Conservation (phyloP, 73 alveolate species). For the Symbiodinium pilosum region DNA sequence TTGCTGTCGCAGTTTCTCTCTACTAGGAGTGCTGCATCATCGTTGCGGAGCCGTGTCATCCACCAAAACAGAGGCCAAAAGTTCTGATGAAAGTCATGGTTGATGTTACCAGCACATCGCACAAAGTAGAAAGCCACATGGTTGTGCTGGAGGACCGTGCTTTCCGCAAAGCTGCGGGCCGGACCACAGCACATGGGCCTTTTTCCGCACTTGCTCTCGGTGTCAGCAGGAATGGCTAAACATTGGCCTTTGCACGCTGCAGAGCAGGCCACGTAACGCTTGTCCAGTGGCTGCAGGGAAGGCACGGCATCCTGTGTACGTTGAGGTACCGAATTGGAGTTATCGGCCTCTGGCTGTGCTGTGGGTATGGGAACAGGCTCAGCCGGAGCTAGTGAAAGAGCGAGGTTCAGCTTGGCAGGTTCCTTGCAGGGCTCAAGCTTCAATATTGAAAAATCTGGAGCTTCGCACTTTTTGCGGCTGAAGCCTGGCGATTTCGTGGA, state of each 20-base stretch:
- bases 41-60: neutral
- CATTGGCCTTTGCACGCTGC: neutral
- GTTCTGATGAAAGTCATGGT: slow-evolving; percentile 43
- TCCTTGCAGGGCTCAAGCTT: neutral
- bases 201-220: neutral
- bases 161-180: neutral
- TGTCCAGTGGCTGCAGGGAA: slow-evolving; percentile 19
- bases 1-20: neutral
- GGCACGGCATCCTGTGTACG: neutral
- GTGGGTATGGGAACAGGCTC: neutral
- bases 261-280: neutral
- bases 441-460: neutral
- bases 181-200: slow-evolving; percentile 12
- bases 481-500: neutral
- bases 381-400: neutral
- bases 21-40: slow-evolving; percentile 23
- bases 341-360: neutral
- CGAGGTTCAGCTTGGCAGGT: neutral
- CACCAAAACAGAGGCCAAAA: slow-evolving; percentile 81
- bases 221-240: neutral
- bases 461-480: neutral
- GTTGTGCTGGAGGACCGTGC: neutral
- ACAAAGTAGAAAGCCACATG: neutral
- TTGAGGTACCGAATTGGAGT: neutral
- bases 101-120: slow-evolving; percentile 32